A percentile compares a stretch with the other conserved stretches of the same genome.
Evolutionary conservation across 1,284 basidiomycete species (phyloP).

Genomic region (Earliella scabrosa): DNA sequence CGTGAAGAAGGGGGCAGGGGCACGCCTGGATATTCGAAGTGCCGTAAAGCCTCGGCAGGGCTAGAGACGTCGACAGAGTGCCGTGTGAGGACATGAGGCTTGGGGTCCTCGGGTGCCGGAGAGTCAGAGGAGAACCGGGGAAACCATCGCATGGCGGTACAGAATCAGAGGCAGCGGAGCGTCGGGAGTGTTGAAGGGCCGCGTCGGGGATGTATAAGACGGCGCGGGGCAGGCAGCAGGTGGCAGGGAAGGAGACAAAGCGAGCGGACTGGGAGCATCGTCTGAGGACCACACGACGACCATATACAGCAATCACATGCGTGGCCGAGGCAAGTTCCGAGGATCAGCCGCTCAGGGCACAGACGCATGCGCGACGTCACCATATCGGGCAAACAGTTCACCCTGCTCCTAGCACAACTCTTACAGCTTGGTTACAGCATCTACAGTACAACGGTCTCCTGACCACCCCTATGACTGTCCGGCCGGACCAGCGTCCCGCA

Average conservation of each 20-base stretch:
- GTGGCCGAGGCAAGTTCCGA: constrained; percentile 12
- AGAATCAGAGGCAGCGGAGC: neutral
- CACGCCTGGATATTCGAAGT: constrained; percentile 71
- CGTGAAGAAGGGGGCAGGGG: constrained; percentile 74
- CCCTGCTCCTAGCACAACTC: constrained; percentile 5
- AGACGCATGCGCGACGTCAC: constrained; percentile 10
- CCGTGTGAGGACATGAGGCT: constrained; percentile 10
- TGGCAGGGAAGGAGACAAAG: constrained; percentile 20
- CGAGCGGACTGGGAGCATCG: constrained; percentile 12
- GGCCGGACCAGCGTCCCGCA: neutral
- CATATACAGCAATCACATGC: constrained; percentile 22
- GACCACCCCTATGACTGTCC: constrained; percentile 11
- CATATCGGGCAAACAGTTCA: constrained; percentile 8
- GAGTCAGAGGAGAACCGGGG: constrained; percentile 19
- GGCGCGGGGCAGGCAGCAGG: constrained; percentile 1
- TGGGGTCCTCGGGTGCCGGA: constrained; percentile 12
- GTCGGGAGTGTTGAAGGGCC: neutral
- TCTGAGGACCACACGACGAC: constrained; percentile 1
- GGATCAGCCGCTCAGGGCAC: constrained; percentile 8
- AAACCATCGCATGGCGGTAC: constrained; percentile 33
- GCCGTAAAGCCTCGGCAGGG: constrained; percentile 32
- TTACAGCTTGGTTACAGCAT: too few relatives aligned
- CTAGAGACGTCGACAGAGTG: constrained; percentile 4
- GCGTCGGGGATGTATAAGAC: neutral
- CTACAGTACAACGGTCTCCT: constrained; percentile 10